These are phyloP conservation scores for Colletotrichum abscissum DNA, from an alignment of 2,329 filamentous ascomycete species.

Conservation along the genomic window DNA sequence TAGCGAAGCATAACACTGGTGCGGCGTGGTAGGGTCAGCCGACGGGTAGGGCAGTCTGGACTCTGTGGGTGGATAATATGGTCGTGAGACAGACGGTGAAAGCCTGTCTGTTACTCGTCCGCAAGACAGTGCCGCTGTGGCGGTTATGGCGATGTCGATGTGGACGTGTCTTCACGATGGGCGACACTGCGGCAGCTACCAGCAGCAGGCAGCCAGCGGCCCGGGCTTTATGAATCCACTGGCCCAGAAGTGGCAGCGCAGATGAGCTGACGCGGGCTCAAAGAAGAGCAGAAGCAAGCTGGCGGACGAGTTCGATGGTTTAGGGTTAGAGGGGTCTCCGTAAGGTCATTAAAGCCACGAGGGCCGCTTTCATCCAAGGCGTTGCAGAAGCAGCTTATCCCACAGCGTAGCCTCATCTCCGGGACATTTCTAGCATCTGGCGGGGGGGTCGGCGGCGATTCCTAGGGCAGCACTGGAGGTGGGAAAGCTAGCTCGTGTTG, in stretches of 20 bases:
- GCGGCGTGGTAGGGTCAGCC: neutral
- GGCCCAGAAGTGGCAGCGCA: neutral
- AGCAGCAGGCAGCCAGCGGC: neutral
- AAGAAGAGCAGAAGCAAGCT: neutral
- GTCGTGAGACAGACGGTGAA: neutral
- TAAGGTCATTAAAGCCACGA: constrained; percentile 8
- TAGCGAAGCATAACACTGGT: neutral
- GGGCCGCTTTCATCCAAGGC: constrained; percentile 31
- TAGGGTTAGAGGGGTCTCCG: neutral
- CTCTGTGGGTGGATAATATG: neutral
- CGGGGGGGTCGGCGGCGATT: neutral
- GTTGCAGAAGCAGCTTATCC: constrained; percentile 4
- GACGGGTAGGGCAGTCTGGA: neutral
- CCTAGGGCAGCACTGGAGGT: neutral
- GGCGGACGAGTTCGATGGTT: neutral
- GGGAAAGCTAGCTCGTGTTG: neutral
- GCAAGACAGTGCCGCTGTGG: neutral
- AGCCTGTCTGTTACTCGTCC: neutral
- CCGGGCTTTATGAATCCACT: neutral
- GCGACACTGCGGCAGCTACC: neutral
- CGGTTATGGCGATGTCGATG: neutral
- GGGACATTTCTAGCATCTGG: constrained; percentile 12
- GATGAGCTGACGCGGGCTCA: neutral
- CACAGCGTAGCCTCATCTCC: constrained; percentile 28
- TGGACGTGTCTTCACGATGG: neutral